A percentile compares a stretch with the other conserved stretches of the same genome.
Conservation (phyloP, 1,284 basidiomycete genomes). For the Lentinula novae-zelandiae region DNA sequence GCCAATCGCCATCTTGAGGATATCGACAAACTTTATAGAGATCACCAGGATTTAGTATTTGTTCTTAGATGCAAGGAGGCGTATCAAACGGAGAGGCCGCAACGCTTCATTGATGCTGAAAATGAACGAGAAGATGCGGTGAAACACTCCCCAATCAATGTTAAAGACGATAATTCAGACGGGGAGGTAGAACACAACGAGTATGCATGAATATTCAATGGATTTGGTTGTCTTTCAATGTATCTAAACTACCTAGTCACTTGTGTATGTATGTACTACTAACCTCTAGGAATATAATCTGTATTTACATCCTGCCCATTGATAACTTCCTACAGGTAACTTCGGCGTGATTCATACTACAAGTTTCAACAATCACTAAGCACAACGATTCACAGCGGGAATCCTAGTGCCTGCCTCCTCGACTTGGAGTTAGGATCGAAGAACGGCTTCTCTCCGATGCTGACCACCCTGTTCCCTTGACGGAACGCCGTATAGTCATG, state of each 20-base stretch:
- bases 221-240: neutral
- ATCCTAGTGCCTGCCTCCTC: conserved; percentile 38
- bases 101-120: conserved; percentile 30
- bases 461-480: conserved; percentile 56
- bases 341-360: neutral
- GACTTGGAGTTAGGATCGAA: conserved; percentile 49
- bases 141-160: neutral
- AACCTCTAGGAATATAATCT: too few species aligned
- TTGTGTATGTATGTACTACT: too few species aligned
- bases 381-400: neutral
- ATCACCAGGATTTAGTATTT: conserved; percentile 35
- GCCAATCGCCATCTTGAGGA: conserved; percentile 44
- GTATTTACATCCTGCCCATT: too few species aligned
- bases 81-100: conserved; percentile 35
- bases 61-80: conserved; percentile 39
- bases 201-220: neutral
- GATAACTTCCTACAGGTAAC: too few species aligned
- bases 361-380: neutral
- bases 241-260: too few species aligned
- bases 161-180: neutral
- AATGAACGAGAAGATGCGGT: conserved; percentile 3
- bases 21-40: conserved; percentile 42
- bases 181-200: neutral
- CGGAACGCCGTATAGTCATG: conserved; percentile 50
- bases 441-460: conserved; percentile 61